These are phyloP conservation scores for Colletotrichum orbiculare DNA, from an alignment of 2,329 filamentous ascomycete species.

Conservation along the genomic window DNA sequence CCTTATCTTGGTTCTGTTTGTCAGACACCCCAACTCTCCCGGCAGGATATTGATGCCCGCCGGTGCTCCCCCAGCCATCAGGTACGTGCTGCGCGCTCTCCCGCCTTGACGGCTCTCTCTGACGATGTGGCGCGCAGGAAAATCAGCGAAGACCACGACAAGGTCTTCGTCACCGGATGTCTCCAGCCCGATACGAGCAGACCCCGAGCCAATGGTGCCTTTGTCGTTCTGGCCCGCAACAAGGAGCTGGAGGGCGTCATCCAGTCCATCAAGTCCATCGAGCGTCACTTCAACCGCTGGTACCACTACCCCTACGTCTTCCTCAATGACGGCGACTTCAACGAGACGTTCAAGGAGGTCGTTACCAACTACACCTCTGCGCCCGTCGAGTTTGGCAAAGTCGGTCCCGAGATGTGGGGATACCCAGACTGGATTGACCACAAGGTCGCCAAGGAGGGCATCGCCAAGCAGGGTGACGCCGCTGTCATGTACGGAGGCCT, in stretches of 20 bases:
- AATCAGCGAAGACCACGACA: slow-evolving; percentile 97
- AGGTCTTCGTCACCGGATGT: slow-evolving; percentile 94
- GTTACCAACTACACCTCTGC: slow-evolving; percentile 91
- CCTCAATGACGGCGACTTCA: slow-evolving; percentile 97
- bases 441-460: slow-evolving; percentile 94
- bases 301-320: slow-evolving; percentile 99
- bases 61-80: slow-evolving; percentile 87
- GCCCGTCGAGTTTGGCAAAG: slow-evolving; percentile 91
- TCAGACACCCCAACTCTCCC: slow-evolving; percentile 85
- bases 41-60: slow-evolving; percentile 88
- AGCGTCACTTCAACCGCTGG: slow-evolving; percentile 99
- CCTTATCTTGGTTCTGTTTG: slow-evolving; percentile 88
- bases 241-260: slow-evolving; percentile 97
- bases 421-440: slow-evolving; percentile 96
- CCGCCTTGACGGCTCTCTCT: slow-evolving; percentile 7
- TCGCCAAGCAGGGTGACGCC: slow-evolving; percentile 94
- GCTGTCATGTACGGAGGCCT: slow-evolving; percentile 99
- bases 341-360: slow-evolving; percentile 89
- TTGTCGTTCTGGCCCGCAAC: slow-evolving; percentile 94
- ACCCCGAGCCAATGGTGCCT: slow-evolving; percentile 91
- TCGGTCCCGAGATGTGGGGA: slow-evolving; percentile 91
- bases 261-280: slow-evolving; percentile 96
- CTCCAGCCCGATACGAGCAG: slow-evolving; percentile 81
- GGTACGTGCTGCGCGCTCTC: slow-evolving; percentile 64
- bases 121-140: slow-evolving; percentile 66